Conservation (phyloP, 2,329 filamentous ascomycete genomes). For the Tolypocladium amazonense region DNA sequence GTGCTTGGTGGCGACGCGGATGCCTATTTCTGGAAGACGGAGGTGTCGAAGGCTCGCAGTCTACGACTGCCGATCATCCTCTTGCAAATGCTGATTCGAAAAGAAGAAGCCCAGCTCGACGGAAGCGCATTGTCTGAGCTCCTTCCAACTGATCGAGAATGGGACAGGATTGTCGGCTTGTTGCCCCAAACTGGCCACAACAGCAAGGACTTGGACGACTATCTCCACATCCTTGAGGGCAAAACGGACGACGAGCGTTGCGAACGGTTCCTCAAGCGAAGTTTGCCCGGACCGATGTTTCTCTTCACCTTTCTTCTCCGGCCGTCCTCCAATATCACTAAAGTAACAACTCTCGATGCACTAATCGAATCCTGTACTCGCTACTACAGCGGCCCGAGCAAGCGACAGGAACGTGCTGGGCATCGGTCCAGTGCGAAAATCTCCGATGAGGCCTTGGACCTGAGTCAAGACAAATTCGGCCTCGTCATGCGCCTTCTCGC, state of each 20-base stretch:
- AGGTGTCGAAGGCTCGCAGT: slow-evolving; percentile 14
- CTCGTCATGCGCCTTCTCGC: slow-evolving; percentile 14
- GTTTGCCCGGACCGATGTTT: slow-evolving; percentile 14
- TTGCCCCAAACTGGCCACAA: slow-evolving; percentile 11
- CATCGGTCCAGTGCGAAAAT: too few relatives aligned
- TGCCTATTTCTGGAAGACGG: slow-evolving; percentile 7
- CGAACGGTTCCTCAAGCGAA: slow-evolving; percentile 15
- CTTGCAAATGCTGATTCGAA: slow-evolving; percentile 19
- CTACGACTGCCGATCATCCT: slow-evolving; percentile 18
- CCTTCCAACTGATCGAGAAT: slow-evolving; percentile 14
- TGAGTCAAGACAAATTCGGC: slow-evolving; percentile 12
- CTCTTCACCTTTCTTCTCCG: slow-evolving; percentile 20
- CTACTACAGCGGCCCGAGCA: slow-evolving; percentile 3
- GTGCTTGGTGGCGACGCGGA: slow-evolving; percentile 5
- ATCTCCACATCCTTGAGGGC: slow-evolving; percentile 17
- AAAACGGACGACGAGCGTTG: slow-evolving; percentile 20
- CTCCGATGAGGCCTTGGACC: slow-evolving; percentile 2
- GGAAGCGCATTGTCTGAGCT: slow-evolving; percentile 10
- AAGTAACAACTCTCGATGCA: slow-evolving; percentile 11
- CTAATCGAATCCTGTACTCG: slow-evolving; percentile 15
- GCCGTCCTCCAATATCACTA: slow-evolving; percentile 11
- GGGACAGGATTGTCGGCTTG: slow-evolving; percentile 10
- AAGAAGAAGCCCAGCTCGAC: slow-evolving; percentile 7
- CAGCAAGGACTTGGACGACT: slow-evolving; percentile 12
- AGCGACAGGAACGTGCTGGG: background rate